Base-by-base conservation (phyloP, 495 filamentous ascomycete genomes). In the Aspergillus indologenus region DNA sequence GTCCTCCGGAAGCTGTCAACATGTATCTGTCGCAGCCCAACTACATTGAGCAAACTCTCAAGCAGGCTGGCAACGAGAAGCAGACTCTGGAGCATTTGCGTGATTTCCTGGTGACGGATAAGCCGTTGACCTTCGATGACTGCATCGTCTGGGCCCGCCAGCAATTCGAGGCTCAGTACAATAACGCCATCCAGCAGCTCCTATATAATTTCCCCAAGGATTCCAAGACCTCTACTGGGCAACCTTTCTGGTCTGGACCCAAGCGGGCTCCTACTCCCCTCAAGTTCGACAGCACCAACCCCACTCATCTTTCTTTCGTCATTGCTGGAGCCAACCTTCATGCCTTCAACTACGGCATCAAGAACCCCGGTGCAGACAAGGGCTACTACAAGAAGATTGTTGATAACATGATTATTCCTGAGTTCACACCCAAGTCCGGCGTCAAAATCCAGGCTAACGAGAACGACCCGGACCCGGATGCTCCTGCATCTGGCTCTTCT, bases 151-250 rank as follows among this genome's bases (percentile, higher is more conserved):
- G 95, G 95, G 95, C 86, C 46, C 88, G 95, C 46, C 81, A 88
- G 66, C 86, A 96, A 63, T 99, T 99, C 63, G 95, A 99, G 79
- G 90, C 87, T 72, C 90, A 96, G 71, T 99, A 93, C 75, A 95
- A 95, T 77, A 95, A 99, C 68, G 90, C 89, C 23, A 97, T 99
- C 56, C 91, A 95, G 69, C 95, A 99, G 68, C 80, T 99, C 45
- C 82, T 99, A 11, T 96, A 89, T 81, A 99, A 96, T 77, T 99
- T 99, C 79, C 95, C 94, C 45, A 93, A 92, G 69, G 94, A 98
- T 70, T 89, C 92, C 0, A 83, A 79, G 40, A 96, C 94, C 3
- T 92, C 90, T 31, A 88, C 83, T 20, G 94, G 95, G 43, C 87
- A 92, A 56, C 89, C 84, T 1, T 99, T 99, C 80, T 99, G 95